phyloP scores from a whole-genome alignment of 306 rosid species.

The Abrus pulchellus region DNA sequence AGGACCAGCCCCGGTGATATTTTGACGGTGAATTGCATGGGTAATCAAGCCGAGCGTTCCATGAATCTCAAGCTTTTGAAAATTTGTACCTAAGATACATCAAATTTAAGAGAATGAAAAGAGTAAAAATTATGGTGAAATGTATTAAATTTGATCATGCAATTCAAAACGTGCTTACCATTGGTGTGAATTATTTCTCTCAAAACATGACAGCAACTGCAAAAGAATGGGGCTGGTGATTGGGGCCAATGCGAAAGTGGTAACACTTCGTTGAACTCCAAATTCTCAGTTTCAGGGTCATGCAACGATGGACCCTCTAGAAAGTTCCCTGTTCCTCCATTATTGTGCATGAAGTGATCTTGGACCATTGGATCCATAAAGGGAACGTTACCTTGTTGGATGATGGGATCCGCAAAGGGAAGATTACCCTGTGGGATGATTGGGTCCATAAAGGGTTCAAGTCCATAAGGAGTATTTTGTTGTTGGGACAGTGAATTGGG shows the following conservation, averaged over 20 bases:
- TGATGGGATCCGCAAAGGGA: neutral
- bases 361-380: slow-evolving; percentile 22
- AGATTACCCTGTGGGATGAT: neutral
- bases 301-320: slow-evolving; percentile 47
- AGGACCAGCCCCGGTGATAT: slow-evolving; percentile 15
- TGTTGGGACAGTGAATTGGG: neutral
- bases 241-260: slow-evolving; percentile 50
- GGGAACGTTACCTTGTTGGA: neutral
- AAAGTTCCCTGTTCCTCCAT: slow-evolving; percentile 3
- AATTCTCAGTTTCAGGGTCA: neutral
- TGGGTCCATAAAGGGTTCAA: neutral
- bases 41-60: slow-evolving; percentile 68
- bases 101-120: neutral
- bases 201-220: slow-evolving; percentile 71
- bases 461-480: neutral
- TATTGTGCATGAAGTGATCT: neutral
- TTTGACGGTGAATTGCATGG: slow-evolving; percentile 65
- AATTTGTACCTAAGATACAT: slow-evolving; percentile 46
- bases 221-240: slow-evolving; percentile 49
- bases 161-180: slow-evolving; percentile 38
- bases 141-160: no score
- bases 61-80: slow-evolving; percentile 75
- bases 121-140: neutral
- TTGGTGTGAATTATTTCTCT: slow-evolving; percentile 70
- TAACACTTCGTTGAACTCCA: neutral